phyloP scores from a whole-genome alignment of 768 basidiomycete genomes.

The Collybia mongolica region DNA sequence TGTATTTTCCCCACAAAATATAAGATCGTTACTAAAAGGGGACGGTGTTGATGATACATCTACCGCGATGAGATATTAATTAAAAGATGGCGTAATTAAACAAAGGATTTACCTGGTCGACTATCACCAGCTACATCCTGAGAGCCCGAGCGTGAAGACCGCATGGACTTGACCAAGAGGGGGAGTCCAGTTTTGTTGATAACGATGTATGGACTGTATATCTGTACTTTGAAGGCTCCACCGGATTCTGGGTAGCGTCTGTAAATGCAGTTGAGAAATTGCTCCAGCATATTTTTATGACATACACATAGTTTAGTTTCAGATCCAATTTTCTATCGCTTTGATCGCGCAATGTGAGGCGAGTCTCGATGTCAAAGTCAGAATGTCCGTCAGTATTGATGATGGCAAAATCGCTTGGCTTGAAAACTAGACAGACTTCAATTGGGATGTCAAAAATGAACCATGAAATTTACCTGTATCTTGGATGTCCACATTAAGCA shows the following conservation, averaged over 20 bases:
- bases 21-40: slow-evolving; percentile 76
- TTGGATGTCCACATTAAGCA: slow-evolving; percentile 88
- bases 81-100: neutral
- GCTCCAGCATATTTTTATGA: slow-evolving; percentile 4
- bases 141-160: slow-evolving; percentile 58
- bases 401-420: slow-evolving; percentile 94
- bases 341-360: slow-evolving; percentile 70
- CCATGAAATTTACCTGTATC: slow-evolving; percentile 67
- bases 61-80: slow-evolving; percentile 16
- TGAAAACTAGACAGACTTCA: slow-evolving; percentile 52
- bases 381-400: slow-evolving; percentile 93
- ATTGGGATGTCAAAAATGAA: neutral
- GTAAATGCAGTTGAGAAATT: neutral
- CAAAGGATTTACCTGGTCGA: slow-evolving; percentile 46
- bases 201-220: slow-evolving; percentile 87
- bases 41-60: slow-evolving; percentile 50
- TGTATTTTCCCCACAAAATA: slow-evolving; percentile 2
- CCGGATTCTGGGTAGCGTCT: slow-evolving; percentile 87
- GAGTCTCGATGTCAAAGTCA: slow-evolving; percentile 81
- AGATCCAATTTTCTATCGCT: slow-evolving; percentile 76
- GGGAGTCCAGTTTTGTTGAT: slow-evolving; percentile 92
- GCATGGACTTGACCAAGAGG: slow-evolving; percentile 67
- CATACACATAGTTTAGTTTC: slow-evolving; percentile 88
- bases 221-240: slow-evolving; percentile 94
- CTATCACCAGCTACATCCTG: slow-evolving; percentile 86